phyloP scores from a whole-genome alignment of 2,329 filamentous ascomycete species.

The Fusarium tuaranense region DNA sequence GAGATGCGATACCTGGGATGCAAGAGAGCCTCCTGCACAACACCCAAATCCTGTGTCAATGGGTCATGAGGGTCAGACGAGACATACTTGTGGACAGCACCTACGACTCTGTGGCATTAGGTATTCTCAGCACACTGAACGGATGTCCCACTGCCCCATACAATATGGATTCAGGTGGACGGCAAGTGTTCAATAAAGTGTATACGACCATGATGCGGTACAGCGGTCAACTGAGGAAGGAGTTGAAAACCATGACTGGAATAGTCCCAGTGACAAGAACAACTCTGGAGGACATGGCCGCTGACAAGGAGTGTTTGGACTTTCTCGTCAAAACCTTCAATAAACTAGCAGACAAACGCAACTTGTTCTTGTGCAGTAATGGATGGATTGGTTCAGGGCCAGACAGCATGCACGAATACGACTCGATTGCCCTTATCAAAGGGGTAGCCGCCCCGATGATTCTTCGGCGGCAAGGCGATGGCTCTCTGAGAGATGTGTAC shows the following conservation, averaged over 20 bases:
- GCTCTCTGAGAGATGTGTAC: background rate
- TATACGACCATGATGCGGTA: background rate
- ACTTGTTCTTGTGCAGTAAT: background rate
- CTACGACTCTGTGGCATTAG: background rate
- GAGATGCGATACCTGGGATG: background rate
- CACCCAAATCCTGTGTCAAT: background rate
- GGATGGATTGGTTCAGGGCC: background rate
- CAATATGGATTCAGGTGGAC: accelerated
- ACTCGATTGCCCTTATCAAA: background rate
- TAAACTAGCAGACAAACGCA: background rate
- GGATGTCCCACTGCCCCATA: background rate
- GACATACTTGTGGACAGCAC: background rate
- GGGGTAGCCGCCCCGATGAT: background rate
- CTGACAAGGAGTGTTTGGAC: background rate
- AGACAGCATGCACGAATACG: background rate
- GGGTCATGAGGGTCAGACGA: background rate
- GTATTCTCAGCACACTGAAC: background rate
- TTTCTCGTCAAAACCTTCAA: background rate
- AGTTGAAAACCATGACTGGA: background rate
- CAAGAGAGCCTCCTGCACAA: background rate
- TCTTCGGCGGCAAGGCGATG: background rate
- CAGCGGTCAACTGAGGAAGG: background rate
- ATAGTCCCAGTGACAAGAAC: background rate
- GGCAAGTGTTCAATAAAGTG: background rate
- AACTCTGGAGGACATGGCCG: background rate